These are phyloP conservation scores for Cucurbitaria berberidis DNA, from an alignment of 2,329 filamentous ascomycete genomes.

Conservation along the genomic window DNA sequence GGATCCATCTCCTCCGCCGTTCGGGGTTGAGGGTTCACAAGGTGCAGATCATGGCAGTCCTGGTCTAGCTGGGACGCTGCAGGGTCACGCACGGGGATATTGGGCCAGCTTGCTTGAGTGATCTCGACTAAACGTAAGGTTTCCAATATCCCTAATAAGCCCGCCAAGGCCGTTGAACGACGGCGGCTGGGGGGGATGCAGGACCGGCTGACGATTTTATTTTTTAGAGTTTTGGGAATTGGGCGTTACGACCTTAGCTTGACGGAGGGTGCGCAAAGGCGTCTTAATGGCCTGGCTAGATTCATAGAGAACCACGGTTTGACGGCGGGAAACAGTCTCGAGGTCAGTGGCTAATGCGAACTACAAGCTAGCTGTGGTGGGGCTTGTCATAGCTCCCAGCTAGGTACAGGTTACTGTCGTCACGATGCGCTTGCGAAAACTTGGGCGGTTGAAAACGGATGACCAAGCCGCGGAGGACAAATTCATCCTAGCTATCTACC, in stretches of 20 bases:
- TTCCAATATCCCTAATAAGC: conserved; percentile 2
- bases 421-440: conserved; percentile 3
- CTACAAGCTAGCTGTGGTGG: conserved; percentile 17
- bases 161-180: conserved; percentile 2
- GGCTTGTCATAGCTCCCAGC: conserved; percentile 6
- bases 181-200: conserved; percentile 1
- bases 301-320: neutral
- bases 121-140: conserved; percentile 4
- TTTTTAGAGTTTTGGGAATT: no score
- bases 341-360: conserved; percentile 4
- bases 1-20: neutral
- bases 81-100: neutral
- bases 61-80: conserved; percentile 1
- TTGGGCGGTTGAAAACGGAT: neutral
- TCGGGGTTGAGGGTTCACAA: neutral
- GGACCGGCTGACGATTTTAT: no score
- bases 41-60: neutral
- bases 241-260: no score
- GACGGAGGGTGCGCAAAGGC: no score
- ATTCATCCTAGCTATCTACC: neutral
- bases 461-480: neutral
- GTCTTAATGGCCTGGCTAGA: no score
- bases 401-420: conserved; percentile 15
- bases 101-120: no score
- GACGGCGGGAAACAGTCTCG: neutral